phyloP scores from a whole-genome alignment of 208 protist genomes.

The Porcisia hertigi region DNA sequence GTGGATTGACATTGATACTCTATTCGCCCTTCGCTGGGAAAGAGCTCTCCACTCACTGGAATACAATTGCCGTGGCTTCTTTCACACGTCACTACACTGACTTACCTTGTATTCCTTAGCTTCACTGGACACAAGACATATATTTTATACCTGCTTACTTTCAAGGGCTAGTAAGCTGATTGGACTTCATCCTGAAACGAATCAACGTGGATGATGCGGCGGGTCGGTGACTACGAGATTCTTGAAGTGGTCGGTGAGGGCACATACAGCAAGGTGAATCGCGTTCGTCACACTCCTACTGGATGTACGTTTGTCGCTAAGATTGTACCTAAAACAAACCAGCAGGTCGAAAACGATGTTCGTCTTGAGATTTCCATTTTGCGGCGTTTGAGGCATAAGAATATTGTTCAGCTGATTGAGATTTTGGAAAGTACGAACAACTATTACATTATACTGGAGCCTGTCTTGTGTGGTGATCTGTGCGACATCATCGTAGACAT shows the following conservation, averaged over 20 bases:
- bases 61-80: not conserved
- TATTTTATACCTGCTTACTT: too few species aligned
- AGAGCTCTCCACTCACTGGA: not conserved
- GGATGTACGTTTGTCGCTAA: conserved; percentile 76
- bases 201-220: conserved; percentile 39
- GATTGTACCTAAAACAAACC: conserved; percentile 76
- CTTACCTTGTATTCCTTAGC: not conserved
- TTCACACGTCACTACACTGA: not conserved
- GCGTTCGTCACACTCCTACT: conserved; percentile 71
- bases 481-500: conserved; percentile 77
- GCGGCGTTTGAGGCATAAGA: conserved; percentile 68
- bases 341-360: conserved; percentile 71
- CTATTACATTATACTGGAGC: conserved; percentile 90
- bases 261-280: conserved; percentile 83
- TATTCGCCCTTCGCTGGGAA: not conserved
- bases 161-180: not conserved
- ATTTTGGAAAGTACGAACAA: conserved; percentile 84
- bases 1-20: not conserved
- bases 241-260: conserved; percentile 76
- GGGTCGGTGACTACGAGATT: conserved; percentile 87
- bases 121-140: not conserved
- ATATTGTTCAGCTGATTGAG: conserved; percentile 87
- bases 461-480: conserved; percentile 82
- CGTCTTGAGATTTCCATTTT: conserved; percentile 85
- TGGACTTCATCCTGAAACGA: not conserved